These are phyloP conservation scores for Acanthamoeba quina DNA, from an alignment of 208 protist genomes.

Conservation along the genomic window DNA sequence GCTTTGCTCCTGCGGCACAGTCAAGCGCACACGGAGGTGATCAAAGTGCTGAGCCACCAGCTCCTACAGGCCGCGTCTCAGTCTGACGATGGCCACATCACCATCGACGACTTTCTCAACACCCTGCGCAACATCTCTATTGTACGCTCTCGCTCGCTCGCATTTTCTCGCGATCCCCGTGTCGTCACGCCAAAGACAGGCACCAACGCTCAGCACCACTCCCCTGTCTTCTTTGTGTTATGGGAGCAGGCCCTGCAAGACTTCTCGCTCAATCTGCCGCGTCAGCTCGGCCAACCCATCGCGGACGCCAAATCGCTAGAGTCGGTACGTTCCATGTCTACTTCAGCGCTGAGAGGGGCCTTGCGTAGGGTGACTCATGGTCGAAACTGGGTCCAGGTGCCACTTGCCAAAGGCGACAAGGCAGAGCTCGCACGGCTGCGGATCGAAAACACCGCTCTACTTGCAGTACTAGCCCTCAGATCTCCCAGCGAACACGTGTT, in stretches of 20 bases:
- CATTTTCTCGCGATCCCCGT: neutral
- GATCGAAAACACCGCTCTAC: slow-evolving; percentile 1
- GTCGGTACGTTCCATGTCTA: neutral
- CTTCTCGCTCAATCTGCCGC: slow-evolving; percentile 42
- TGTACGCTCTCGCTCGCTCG: neutral
- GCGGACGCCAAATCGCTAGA: neutral
- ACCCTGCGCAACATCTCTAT: slow-evolving; percentile 30
- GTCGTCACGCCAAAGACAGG: neutral
- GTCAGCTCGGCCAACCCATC: neutral
- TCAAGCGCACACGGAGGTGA: neutral
- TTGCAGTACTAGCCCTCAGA: neutral
- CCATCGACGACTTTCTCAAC: slow-evolving; percentile 44
- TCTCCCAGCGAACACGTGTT: neutral
- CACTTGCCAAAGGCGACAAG: neutral
- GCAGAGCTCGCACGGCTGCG: slow-evolving; percentile 18
- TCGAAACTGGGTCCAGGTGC: neutral
- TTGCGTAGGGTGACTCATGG: neutral
- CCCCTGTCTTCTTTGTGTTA: neutral
- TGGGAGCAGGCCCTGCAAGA: slow-evolving; percentile 16
- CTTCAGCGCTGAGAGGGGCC: neutral
- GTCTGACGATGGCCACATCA: neutral
- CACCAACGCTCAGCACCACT: neutral
- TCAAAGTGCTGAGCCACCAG: slow-evolving; percentile 18
- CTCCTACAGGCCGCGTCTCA: neutral
- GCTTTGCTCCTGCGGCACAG: neutral